Evolutionary conservation across 225 moss, liverwort and hornwort species (phyloP), one percentile per base, ranked within the genome.

Genomic region (Neckera pumila): DNA sequence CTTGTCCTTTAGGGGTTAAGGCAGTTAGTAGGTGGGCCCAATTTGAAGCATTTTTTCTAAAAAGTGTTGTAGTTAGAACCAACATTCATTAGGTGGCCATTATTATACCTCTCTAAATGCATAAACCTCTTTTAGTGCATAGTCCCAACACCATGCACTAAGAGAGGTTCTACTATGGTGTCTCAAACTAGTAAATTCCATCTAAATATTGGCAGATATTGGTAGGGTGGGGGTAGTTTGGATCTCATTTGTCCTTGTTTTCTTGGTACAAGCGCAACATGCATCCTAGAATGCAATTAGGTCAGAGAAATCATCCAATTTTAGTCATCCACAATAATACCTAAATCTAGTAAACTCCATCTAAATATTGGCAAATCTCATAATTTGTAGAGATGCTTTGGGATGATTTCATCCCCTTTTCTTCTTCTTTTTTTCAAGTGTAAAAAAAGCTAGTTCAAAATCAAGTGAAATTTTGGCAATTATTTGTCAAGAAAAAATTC

Each of bases 191-290:
- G 10, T 47, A 47, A 47, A 47, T 10, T 47, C 47, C 47, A 47
- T 47, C 47, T 47, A 47, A 47, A 47, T 47, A 47, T 47, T 47
- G 47, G 47, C 47, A 47, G 10, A 47, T 47, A 47, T 47, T 47
- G 47, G 9, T 47, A 26, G 8, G 12, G 11, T 7, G 6, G 4
- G 12, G 28, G 3, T 31, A 51, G 78, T 25, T 25, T 77, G 20
- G 25, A 23, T 54, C n/a, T 77, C 77, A n/a, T n/a, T 25, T 56
- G 28, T 49, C 7, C 31, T 49, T 43, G 25, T 72, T 51, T 22
- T 21, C 43, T 76, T 19, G 21, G 31, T 7, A 20, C 3, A 2
- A 12, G 33, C 1, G 51, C 2, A 0, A 20, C 30, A 49, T 0
- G 8, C 21, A 13, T 8, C 5, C 8, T 75, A 49, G 11, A 75